Conservation (phyloP, 148 eudicot genomes). For the Polygonum maritimum region DNA sequence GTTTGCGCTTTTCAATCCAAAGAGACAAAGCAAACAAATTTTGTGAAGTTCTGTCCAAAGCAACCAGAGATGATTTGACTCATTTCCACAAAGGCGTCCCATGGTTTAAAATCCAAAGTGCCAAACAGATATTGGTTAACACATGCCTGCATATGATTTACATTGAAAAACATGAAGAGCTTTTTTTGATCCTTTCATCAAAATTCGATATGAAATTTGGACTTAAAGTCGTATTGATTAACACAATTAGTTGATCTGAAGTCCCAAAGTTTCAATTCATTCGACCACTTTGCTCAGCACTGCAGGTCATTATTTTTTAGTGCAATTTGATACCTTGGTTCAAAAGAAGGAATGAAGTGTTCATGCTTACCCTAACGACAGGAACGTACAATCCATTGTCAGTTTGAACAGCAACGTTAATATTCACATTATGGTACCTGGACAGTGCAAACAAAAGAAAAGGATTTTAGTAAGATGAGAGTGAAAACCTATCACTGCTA, state of each 20-base stretch:
- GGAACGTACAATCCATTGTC: conserved; percentile 91
- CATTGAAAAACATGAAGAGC: not conserved
- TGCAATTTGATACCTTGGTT: conserved; percentile 1
- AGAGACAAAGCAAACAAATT: not conserved
- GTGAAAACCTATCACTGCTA: not conserved
- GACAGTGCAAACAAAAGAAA: conserved; percentile 2
- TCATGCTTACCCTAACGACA: conserved; percentile 52
- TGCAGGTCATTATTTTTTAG: conserved; percentile 50
- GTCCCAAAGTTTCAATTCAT: not conserved
- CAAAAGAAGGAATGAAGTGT: conserved; percentile 10
- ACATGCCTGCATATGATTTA: not conserved
- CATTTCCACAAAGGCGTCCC: not conserved
- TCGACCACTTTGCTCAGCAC: conserved; percentile 28
- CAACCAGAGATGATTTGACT: not conserved
- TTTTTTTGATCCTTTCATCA: not conserved
- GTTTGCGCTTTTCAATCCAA: not conserved
- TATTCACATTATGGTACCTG: conserved; percentile 79
- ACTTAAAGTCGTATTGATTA: not conserved
- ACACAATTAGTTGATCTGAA: not conserved
- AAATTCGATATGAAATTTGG: not conserved
- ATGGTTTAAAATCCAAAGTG: not conserved
- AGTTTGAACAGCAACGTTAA: conserved; percentile 93
- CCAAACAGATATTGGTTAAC: not conserved
- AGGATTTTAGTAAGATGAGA: not conserved
- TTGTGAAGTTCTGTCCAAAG: not conserved